Percentiles rank a stretch among this genome's conserved stretches.
phyloP scores from a whole-genome alignment of 805 yeast genomes.

The Kuraishia ogatae region DNA sequence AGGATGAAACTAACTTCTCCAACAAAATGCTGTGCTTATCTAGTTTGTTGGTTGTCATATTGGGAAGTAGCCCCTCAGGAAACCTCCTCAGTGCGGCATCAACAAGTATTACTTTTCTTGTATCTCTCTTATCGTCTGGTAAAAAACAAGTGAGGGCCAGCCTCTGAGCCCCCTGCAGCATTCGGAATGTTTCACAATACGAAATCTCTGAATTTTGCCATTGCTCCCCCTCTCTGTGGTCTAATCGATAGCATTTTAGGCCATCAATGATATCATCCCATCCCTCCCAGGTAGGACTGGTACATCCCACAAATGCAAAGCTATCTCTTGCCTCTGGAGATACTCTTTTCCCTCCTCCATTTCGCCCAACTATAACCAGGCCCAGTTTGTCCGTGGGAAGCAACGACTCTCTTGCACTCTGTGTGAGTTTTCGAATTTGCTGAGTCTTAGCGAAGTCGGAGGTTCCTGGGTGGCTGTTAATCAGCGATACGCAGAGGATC shows the following conservation, averaged over 20 bases:
- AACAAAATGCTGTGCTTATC: neutral
- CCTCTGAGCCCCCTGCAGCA: neutral
- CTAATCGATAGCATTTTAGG: neutral
- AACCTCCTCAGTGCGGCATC: neutral
- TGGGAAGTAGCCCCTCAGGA: neutral
- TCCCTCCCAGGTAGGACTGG: neutral
- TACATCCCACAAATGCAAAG: neutral
- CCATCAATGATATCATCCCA: neutral
- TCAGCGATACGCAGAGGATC: neutral
- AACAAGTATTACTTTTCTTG: neutral
- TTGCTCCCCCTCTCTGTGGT: neutral
- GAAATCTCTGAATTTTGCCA: neutral
- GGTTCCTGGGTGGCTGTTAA: neutral
- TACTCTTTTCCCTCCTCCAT: neutral
- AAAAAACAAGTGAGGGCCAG: neutral
- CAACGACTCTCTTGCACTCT: neutral
- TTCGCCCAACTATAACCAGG: neutral
- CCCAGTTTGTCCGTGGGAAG: neutral
- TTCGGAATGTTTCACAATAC: neutral
- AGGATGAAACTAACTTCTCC: neutral
- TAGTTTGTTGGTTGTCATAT: neutral
- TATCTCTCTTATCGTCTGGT: neutral
- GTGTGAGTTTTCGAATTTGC: neutral
- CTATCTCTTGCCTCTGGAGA: neutral
- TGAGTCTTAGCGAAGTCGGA: neutral